A percentile compares a stretch with the other conserved stretches of the same genome.
These are phyloP conservation scores for Fusarium illudens DNA, from an alignment of 2,329 filamentous ascomycete species.

Conservation along the genomic window DNA sequence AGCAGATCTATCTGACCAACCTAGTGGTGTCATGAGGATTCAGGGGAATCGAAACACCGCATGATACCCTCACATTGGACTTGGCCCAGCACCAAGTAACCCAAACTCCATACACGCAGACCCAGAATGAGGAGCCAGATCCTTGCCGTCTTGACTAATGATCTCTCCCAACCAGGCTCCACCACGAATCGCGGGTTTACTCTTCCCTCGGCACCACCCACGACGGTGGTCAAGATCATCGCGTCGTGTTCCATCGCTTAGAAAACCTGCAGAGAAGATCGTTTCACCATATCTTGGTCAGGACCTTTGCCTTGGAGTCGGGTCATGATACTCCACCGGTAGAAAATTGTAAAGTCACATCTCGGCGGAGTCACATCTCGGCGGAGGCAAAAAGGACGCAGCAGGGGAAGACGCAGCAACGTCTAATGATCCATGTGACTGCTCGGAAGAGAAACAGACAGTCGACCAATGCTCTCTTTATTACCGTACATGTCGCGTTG, in stretches of 20 bases:
- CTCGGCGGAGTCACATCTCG: not conserved
- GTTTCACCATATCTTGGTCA: conserved; percentile 1
- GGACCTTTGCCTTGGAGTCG: conserved; percentile 3
- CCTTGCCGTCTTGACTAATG: conserved; percentile 6
- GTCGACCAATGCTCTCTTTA: not conserved
- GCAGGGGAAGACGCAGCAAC: not conserved
- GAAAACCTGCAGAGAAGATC: not conserved
- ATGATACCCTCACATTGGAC: not conserved
- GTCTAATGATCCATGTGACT: conserved; percentile 1
- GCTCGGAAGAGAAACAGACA: not conserved
- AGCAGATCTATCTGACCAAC: not conserved
- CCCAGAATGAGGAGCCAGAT: not conserved
- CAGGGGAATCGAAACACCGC: not conserved
- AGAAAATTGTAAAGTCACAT: not conserved
- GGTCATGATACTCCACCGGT: not conserved
- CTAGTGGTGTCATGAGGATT: not conserved
- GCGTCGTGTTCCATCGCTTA: not conserved
- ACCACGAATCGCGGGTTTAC: conserved; percentile 5
- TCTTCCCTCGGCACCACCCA: conserved; percentile 15
- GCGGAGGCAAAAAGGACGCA: not conserved
- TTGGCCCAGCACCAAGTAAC: not conserved
- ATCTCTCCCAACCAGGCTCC: not conserved
- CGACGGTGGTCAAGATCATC: conserved; percentile 5
- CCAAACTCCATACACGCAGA: not conserved
- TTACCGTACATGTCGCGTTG: not conserved